Evolutionary conservation across 2,329 filamentous ascomycete genomes (phyloP), one percentile per base, ranked within the genome.

Genomic region (Trichoderma simmonsii): DNA sequence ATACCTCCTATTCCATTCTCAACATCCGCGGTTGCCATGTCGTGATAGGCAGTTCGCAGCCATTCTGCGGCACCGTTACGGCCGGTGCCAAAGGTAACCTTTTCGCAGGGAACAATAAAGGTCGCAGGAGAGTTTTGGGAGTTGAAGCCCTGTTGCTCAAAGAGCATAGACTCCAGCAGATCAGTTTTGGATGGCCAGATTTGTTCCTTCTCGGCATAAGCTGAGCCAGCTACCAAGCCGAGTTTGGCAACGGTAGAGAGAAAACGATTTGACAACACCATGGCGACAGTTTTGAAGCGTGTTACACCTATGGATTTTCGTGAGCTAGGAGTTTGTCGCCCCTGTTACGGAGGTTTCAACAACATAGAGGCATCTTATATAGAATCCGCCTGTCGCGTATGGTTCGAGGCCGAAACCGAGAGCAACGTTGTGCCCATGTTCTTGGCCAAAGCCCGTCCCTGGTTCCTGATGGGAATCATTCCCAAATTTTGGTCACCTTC

Each of bases 41-140:
- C 79, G 65, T 80, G 79, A 72, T 78, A 80, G 6, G 76, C 78
- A 5, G 78, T 79, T 4, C 79, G 76, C 48, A 80, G 74, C 79
- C 78, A 80, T 74, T 80, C 79, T 5, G 77, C 79, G 3, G 78
- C 65, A 9, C 71, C 71, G 32, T 57, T 72, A 2, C 71, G 71
- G 7, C 71, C 71, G 11, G 43, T 74, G 62, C 71, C 71, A 57
- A 72, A 72, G 6, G 30, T 7, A 9, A 74, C 73, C 21, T 39
- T 54, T 2, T 72, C 68, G 57, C 73, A 74, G 7, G 73, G 73
- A 6, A 71, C 71, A 7, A 73, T 72, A 32, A 73, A 73, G 4
- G 71, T 67, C 4, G 73, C 71, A 4, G 73, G 73, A 3, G 73
- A 71, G 63, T 71, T 73, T 15, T 36, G 39, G 28, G 67, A 70